Evolutionary conservation across 768 basidiomycete species (phyloP), one percentile per base, ranked within the genome.

Genomic region (Boletellus ananiceps): DNA sequence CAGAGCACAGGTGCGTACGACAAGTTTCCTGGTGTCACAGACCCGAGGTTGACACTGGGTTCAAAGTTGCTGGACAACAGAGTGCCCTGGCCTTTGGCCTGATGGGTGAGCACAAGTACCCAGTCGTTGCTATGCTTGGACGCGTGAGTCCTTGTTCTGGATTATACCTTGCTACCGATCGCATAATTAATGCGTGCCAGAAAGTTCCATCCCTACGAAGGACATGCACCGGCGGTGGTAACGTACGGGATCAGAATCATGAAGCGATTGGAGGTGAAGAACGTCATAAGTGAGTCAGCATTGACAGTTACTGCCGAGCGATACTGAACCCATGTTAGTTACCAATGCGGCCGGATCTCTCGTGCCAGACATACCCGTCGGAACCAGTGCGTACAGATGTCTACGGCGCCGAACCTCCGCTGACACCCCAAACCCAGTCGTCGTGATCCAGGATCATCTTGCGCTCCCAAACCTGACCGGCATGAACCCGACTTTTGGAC

Each of bases 61-160:
- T 21, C 25, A 44, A 56, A 90, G 92, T 93, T 19, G 69, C 67
- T n/a, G 92, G 93, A 23, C 93, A 94, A 58, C 80, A 81, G 67
- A 90, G 88, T 51, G 69, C 77, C 8, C 72, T 94, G 18, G 88
- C 89, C 0, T 93, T 94, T 67, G 92, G 92, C 6, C 65, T 82
- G 21, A 73, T 93, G 59, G 87, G 89, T 1, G 60, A 65, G 27
- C 69, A 75, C 44, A 78, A 79, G n/a, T 76, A 86, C 0, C 87
- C 93, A 0, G 91, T 88, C 11, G 88, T 94, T 3, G 88, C 85
- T 9, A 93, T 93, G 87, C 82, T 94, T 27, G 92, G 92, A 51
- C 74, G 93, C 63, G 88, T 89, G 58, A 46, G 80, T 66, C 15
- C 38, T 15, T 42, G 34, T 36, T 23, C 40, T 37, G 14, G 33